phyloP scores from a whole-genome alignment of 2,329 filamentous ascomycete genomes.

The Cercospora berteroae region DNA sequence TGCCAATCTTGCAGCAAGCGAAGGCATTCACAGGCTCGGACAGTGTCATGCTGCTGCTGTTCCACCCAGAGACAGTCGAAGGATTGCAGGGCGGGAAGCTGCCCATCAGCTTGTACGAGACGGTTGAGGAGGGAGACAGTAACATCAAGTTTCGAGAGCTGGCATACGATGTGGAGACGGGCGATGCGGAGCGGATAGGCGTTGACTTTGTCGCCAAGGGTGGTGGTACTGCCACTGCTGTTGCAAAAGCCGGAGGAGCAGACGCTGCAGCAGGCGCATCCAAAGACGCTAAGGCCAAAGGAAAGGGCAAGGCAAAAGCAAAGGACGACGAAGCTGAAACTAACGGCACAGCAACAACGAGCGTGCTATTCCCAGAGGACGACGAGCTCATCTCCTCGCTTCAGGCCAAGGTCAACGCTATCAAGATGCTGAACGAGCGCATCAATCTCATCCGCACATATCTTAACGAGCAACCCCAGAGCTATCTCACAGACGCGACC shows the following conservation, averaged over 20 bases:
- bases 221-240: conserved; percentile 73
- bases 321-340: conserved; percentile 45
- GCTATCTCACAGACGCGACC: conserved; percentile 55
- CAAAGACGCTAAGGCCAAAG: conserved; percentile 40
- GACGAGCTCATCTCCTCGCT: conserved; percentile 67
- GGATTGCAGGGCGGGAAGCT: conserved; percentile 70
- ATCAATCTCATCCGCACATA: conserved; percentile 62
- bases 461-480: conserved; percentile 67
- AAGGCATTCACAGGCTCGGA: conserved; percentile 58
- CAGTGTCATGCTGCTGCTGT: conserved; percentile 80
- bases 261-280: conserved; percentile 22
- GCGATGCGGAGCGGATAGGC: conserved; percentile 95
- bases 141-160: conserved; percentile 78
- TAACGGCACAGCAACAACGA: conserved; percentile 34
- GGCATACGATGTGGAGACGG: conserved; percentile 84
- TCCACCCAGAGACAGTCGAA: conserved; percentile 66
- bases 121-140: conserved; percentile 67
- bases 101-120: conserved; percentile 89
- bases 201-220: conserved; percentile 89
- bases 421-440: conserved; percentile 79
- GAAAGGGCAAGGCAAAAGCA: conserved; percentile 42
- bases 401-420: conserved; percentile 84
- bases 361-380: conserved; percentile 57
- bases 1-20: conserved; percentile 76
- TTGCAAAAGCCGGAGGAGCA: conserved; percentile 35